A percentile compares a stretch with the other conserved stretches of the same genome.
Conservation (phyloP, 164 flowering plant genomes). For the Piper betle region DNA sequence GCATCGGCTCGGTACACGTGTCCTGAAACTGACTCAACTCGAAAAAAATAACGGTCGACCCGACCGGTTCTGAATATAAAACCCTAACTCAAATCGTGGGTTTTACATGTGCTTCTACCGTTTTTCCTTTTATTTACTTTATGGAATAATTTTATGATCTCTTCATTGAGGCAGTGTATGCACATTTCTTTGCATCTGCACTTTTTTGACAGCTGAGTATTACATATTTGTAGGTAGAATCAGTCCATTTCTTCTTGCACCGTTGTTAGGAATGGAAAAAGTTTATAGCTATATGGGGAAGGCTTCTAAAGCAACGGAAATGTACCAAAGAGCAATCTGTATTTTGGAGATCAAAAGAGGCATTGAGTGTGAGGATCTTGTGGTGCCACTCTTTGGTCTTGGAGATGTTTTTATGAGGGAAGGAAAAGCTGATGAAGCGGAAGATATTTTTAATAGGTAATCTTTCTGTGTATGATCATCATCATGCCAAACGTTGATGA, state of each 20-base stretch:
- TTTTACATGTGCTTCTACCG: no score
- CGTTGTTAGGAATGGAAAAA: constrained; percentile 70
- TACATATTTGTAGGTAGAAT: constrained; percentile 29
- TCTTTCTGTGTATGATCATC: background rate
- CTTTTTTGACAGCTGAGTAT: background rate
- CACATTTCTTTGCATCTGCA: background rate
- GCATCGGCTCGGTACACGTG: no score
- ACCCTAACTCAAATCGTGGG: no score
- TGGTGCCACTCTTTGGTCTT: constrained; percentile 55
- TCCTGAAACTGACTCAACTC: no score
- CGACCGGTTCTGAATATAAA: no score
- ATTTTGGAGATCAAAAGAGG: constrained; percentile 57
- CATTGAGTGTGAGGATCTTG: constrained; percentile 48
- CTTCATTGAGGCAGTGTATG: no score
- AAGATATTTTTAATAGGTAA: constrained; percentile 51
- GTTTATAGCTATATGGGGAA: constrained; percentile 36
- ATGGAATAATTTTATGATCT: no score
- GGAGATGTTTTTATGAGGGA: constrained; percentile 67
- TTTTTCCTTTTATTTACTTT: no score
- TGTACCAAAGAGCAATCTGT: constrained; percentile 37
- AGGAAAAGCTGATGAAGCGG: constrained; percentile 59
- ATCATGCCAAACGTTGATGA: background rate
- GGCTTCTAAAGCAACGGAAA: constrained; percentile 45
- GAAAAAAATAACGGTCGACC: no score
- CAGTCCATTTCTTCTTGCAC: constrained; percentile 47